Percentiles rank a stretch among this genome's conserved stretches.
These are phyloP conservation scores for Solanum habrochaites DNA, from an alignment of 257 asterid genomes.

Conservation along the genomic window DNA sequence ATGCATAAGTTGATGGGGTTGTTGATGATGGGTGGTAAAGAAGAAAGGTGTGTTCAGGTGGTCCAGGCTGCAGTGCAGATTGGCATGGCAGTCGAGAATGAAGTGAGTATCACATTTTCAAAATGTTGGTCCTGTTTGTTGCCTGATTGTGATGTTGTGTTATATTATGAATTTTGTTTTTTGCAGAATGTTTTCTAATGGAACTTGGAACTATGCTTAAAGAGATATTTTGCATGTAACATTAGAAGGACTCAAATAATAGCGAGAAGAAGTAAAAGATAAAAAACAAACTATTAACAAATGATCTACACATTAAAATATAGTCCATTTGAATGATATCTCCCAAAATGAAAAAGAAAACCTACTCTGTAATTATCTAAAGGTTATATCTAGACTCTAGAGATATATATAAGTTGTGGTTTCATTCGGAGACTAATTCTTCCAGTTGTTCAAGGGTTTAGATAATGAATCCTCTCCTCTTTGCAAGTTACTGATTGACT, in stretches of 20 bases:
- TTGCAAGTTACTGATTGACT: not conserved
- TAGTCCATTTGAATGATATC: not conserved
- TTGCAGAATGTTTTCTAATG: not conserved
- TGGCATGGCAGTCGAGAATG: conserved; percentile 76
- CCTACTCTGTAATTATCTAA: not conserved
- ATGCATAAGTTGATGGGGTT: conserved; percentile 90
- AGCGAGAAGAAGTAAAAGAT: not conserved
- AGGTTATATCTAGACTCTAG: not conserved
- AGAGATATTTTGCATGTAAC: not conserved
- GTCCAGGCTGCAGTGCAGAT: conserved; percentile 87
- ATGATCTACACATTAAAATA: not conserved
- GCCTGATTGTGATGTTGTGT: not conserved
- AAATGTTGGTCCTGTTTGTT: not conserved
- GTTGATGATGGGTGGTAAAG: conserved; percentile 86
- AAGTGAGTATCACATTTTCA: conserved; percentile 39
- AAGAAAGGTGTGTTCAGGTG: conserved; percentile 65
- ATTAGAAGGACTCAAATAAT: not conserved
- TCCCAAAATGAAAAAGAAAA: not conserved
- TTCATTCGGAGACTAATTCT: not conserved
- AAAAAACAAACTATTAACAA: not conserved
- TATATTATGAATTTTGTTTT: not conserved
- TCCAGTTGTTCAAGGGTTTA: not conserved
- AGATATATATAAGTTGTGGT: not conserved
- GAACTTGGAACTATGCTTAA: not conserved
- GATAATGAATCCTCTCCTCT: not conserved